Conservation (phyloP, 1,284 basidiomycete species). For the Coniferiporia sulphurascens region DNA sequence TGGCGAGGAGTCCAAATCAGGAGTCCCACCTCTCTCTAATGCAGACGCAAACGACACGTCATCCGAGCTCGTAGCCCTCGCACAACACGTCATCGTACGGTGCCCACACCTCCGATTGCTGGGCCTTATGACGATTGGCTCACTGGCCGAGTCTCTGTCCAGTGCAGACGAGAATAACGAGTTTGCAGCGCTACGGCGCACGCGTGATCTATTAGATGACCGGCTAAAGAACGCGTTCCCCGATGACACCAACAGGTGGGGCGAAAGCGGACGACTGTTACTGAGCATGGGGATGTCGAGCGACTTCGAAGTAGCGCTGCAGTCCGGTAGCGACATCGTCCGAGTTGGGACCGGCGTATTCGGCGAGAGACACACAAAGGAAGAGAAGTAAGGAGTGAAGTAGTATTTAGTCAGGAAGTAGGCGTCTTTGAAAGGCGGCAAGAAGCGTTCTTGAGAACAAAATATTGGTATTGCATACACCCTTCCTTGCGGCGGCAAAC, state of each 20-base stretch:
- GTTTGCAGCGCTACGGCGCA: constrained; percentile 68
- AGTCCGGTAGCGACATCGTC: constrained; percentile 82
- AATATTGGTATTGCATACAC: no score
- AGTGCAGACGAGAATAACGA: constrained; percentile 72
- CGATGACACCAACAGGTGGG: constrained; percentile 37
- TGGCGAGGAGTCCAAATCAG: constrained; percentile 86
- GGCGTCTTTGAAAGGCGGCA: no score
- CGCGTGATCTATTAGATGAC: constrained; percentile 52
- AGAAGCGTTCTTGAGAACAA: no score
- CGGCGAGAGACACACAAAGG: constrained; percentile 37
- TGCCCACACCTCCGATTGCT: constrained; percentile 76
- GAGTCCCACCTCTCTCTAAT: constrained; percentile 56
- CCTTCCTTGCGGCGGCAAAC: no score
- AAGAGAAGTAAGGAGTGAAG: neutral
- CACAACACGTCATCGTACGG: constrained; percentile 60
- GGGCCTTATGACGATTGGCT: constrained; percentile 97
- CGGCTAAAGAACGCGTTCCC: constrained; percentile 36
- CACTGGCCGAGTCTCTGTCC: constrained; percentile 63
- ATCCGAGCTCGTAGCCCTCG: constrained; percentile 62
- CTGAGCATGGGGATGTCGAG: constrained; percentile 99
- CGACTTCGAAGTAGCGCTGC: constrained; percentile 86
- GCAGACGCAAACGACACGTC: neutral
- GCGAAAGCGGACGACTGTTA: constrained; percentile 54
- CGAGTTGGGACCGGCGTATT: constrained; percentile 93
- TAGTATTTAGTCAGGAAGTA: no score